A percentile compares a stretch with the other conserved stretches of the same genome.
These are phyloP conservation scores for Trichoderma reesei DNA, from an alignment of 495 filamentous ascomycete species.

Conservation along the genomic window DNA sequence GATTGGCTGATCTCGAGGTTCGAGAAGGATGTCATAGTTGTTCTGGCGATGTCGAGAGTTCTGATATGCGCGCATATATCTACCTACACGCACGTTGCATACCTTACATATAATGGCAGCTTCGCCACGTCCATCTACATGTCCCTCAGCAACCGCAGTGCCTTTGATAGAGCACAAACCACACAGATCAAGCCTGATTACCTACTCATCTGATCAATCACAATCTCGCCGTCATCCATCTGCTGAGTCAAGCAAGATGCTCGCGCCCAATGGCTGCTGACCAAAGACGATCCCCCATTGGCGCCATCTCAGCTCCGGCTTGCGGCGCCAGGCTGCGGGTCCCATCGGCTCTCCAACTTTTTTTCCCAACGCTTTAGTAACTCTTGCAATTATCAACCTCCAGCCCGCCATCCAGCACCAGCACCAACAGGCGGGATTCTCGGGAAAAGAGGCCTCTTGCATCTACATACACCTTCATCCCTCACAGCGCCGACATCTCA, in stretches of 20 bases:
- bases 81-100: no score
- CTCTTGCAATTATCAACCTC: not conserved
- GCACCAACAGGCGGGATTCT: conserved; percentile 1
- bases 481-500: not conserved
- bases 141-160: no score
- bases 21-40: no score
- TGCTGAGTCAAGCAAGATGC: not conserved
- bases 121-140: no score
- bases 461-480: not conserved
- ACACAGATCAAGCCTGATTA: no score
- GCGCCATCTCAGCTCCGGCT: not conserved
- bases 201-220: no score
- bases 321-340: conserved; percentile 6
- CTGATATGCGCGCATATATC: no score
- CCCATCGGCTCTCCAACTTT: conserved; percentile 8
- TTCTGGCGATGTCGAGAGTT: no score
- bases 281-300: not conserved
- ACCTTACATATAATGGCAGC: no score
- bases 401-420: not conserved
- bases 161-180: no score
- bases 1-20: no score
- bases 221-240: no score
- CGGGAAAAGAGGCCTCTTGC: not conserved
- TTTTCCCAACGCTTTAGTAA: not conserved
- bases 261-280: not conserved